A percentile compares a stretch with the other conserved stretches of the same genome.
Conservation (phyloP, 1,284 basidiomycete genomes). For the Sporisorium graminicola region DNA sequence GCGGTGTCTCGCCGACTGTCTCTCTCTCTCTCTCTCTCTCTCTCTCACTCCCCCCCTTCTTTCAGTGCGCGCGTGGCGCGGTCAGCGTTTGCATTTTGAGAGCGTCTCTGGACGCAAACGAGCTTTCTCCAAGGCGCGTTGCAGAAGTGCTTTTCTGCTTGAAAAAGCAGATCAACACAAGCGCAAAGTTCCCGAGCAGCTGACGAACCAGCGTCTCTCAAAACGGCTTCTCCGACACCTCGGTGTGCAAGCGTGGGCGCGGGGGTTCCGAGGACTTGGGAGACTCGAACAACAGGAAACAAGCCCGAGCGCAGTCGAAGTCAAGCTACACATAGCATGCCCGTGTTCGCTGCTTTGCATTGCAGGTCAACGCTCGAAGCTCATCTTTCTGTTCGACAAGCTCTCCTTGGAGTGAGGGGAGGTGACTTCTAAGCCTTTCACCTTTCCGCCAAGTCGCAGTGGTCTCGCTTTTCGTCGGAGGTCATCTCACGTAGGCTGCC, state of each 20-base stretch:
- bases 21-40: too few relatives aligned
- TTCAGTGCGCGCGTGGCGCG: not conserved
- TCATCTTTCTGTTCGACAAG: not conserved
- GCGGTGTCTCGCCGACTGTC: not conserved
- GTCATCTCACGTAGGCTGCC: too few relatives aligned
- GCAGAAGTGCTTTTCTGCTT: too few relatives aligned
- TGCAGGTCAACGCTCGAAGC: not conserved
- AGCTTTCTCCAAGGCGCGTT: not conserved
- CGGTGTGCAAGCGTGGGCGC: not conserved
- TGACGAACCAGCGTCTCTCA: not conserved
- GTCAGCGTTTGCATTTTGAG: not conserved
- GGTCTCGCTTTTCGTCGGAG: not conserved
- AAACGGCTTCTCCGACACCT: slow-evolving; percentile 1
- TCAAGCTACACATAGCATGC: not conserved
- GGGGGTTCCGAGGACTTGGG: slow-evolving; percentile 11
- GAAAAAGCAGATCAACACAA: not conserved
- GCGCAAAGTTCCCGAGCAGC: not conserved
- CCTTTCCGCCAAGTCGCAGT: not conserved
- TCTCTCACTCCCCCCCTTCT: too few relatives aligned
- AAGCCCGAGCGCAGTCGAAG: not conserved
- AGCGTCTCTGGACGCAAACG: not conserved
- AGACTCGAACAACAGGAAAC: too few relatives aligned
- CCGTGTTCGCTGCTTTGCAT: too few relatives aligned
- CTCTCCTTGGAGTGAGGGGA: too few relatives aligned
- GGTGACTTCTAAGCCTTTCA: too few relatives aligned